phyloP scores from a whole-genome alignment of 78 protist genomes.

The Bigelowiella natans region DNA sequence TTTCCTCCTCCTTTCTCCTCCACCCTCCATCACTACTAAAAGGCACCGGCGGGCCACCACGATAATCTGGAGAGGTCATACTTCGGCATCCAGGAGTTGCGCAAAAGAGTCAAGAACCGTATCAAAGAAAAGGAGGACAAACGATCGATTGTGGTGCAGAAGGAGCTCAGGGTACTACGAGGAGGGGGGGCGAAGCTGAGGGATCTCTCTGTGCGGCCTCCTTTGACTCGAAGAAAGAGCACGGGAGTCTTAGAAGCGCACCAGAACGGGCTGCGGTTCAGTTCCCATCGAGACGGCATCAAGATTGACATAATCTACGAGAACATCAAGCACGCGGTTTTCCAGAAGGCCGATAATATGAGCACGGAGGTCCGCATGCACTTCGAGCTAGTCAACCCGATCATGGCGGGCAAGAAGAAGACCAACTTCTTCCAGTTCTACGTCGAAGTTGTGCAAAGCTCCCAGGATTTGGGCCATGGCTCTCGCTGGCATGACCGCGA shows the following conservation, averaged over 20 bases:
- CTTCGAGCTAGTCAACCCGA: background rate
- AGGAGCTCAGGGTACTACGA: background rate
- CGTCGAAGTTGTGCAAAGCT: background rate
- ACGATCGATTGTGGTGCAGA: background rate
- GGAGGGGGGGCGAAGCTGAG: background rate
- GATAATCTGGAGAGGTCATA: background rate
- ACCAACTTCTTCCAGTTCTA: background rate
- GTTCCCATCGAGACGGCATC: background rate
- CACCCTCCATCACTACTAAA: too few relatives aligned
- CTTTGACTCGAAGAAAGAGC: background rate
- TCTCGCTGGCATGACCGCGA: background rate
- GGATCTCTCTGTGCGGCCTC: background rate
- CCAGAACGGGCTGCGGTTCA: background rate
- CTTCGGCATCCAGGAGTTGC: background rate
- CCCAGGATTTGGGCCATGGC: background rate
- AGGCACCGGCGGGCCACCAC: background rate
- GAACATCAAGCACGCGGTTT: background rate
- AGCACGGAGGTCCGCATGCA: background rate
- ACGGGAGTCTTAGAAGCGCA: background rate
- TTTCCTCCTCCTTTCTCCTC: too few relatives aligned
- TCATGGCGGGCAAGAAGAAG: background rate
- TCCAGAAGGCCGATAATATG: background rate
- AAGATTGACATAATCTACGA: background rate
- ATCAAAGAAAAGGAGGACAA: background rate
- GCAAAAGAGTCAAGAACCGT: background rate